Base-by-base conservation (phyloP, 768 basidiomycete species). In the Lactifluus hygrophoroides region DNA sequence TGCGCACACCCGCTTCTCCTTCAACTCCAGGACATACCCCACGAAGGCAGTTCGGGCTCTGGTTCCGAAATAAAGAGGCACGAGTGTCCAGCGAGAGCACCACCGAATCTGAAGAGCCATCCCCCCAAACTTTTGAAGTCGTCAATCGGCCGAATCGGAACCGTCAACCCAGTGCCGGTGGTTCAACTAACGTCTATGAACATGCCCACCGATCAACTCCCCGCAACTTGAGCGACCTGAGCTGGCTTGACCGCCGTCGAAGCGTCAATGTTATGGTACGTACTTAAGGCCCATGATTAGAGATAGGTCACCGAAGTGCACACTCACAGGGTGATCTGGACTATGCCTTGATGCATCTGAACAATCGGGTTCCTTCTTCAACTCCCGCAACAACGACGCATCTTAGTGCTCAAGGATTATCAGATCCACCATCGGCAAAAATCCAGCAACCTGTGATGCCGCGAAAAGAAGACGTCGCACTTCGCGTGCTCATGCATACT, bases 161-260 rank as follows among this genome's bases (percentile, higher is more conserved):
- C 75, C 85, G 65, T 72, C 80, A 81, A 74, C 78, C 70, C 16
- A 80, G 78, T 47, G 71, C 66, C 21, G 74, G 76, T 38, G 76
- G 76, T 28, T 69, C 77, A 21, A 68, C 70, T 28, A 73, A 70
- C 45, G 74, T 67, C 51, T 65, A 68, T 19, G 69, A 73, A 10
- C 43, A 54, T 42, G 77, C 67, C 76, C 84, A 66, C 61, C 75
- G 68, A 66, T 72, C 69, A 65, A 38, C 76, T 16, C 75, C 80
- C 30, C 75, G 81, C 56, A 83, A 78, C 60, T 72, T 89, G 38
- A 81, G 82, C 30, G 87, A 91, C 66, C 74, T 88, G 50, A 88
- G 88, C 67, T 91, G 90, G 90, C 73, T 90, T 34, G 79, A 85
- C 56, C 80, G 85, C 51, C 77, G 90, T 52, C 79, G 88, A 57